Conservation (phyloP, 169 alveolate genomes). For the Plasmodium vivax region DNA sequence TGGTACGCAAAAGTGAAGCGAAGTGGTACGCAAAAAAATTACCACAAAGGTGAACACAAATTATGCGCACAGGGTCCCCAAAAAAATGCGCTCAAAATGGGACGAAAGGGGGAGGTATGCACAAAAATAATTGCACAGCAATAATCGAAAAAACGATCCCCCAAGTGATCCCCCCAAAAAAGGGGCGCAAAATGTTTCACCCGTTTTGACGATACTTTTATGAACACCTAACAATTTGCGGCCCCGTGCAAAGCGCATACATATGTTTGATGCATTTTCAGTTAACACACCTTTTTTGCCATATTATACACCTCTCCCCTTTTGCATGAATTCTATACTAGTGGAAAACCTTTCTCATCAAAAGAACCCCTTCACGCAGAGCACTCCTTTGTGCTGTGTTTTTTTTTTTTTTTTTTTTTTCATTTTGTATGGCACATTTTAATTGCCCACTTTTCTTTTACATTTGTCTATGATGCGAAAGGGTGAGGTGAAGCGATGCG, state of each 20-base stretch:
- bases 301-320: not conserved
- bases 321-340: not conserved
- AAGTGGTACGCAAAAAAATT: not conserved
- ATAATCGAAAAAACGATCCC: not conserved
- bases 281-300: not conserved
- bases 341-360: not conserved
- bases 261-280: not conserved
- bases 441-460: not conserved
- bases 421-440: not conserved
- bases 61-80: not conserved
- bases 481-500: not conserved
- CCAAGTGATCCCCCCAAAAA: not conserved
- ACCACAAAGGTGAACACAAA: not conserved
- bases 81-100: not conserved
- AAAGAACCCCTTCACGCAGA: not conserved
- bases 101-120: not conserved
- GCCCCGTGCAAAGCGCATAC: not conserved
- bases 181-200: not conserved
- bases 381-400: not conserved
- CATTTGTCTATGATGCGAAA: not conserved
- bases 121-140: not conserved
- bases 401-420: not conserved
- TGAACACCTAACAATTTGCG: not conserved
- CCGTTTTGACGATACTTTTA: not conserved
- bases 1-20: not conserved